phyloP scores from a whole-genome alignment of 106 monocot species.

The Apostasia ramifera region DNA sequence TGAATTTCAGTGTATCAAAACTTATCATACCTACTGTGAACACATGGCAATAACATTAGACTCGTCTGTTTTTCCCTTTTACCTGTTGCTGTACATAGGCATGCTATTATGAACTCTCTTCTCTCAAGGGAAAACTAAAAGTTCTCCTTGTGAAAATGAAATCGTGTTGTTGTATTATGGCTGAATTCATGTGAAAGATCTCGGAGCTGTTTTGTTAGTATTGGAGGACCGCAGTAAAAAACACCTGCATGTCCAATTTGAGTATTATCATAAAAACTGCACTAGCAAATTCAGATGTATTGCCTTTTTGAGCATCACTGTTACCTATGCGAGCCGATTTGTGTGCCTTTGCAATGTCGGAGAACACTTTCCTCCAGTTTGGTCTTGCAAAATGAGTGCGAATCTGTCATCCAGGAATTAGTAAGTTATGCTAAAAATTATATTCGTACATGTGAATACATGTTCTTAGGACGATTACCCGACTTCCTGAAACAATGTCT shows the following conservation, averaged over 20 bases:
- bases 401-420: slow-evolving; percentile 33
- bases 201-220: slow-evolving; percentile 62
- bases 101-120: background rate
- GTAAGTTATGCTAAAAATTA: background rate
- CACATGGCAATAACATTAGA: too few species aligned
- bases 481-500: slow-evolving; percentile 85
- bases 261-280: too few species aligned
- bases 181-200: slow-evolving; percentile 85
- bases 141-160: slow-evolving; percentile 98
- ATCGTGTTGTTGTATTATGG: slow-evolving; percentile 74
- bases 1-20: too few species aligned
- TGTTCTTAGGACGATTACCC: slow-evolving; percentile 22
- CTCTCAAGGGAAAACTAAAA: slow-evolving; percentile 32
- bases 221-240: slow-evolving; percentile 89
- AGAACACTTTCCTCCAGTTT: slow-evolving; percentile 60
- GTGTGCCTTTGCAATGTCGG: slow-evolving; percentile 30
- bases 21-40: too few species aligned
- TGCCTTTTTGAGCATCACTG: background rate
- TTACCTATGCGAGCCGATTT: slow-evolving; percentile 48
- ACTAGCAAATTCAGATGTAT: background rate
- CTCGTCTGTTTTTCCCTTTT: too few species aligned
- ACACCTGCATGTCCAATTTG: slow-evolving; percentile 47
- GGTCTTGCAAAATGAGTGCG: slow-evolving; percentile 60
- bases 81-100: too few species aligned
- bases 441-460: background rate